Conservation (phyloP, 306 rosid species). For the Quercus mongolica region DNA sequence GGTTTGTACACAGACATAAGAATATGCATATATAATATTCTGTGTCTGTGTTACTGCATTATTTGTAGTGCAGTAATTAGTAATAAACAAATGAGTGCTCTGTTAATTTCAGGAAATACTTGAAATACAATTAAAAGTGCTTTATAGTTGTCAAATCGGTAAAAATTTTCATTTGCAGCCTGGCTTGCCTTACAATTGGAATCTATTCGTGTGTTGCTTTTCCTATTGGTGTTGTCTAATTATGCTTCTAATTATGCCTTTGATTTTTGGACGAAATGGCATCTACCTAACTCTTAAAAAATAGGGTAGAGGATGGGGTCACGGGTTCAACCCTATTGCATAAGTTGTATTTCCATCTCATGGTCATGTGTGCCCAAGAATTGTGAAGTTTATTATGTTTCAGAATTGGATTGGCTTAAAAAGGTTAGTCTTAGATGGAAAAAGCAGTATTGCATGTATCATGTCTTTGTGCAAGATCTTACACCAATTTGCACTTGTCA, state of each 20-base stretch:
- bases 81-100: background rate
- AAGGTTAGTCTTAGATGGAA: background rate
- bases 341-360: background rate
- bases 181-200: background rate
- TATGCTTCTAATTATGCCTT: background rate
- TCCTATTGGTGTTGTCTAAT: background rate
- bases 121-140: background rate
- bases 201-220: background rate
- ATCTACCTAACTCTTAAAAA: background rate
- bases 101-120: background rate
- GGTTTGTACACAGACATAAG: background rate
- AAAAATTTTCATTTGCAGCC: background rate
- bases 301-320: background rate
- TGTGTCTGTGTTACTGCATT: background rate
- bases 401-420: background rate
- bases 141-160: background rate
- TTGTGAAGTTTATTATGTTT: background rate
- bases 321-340: background rate
- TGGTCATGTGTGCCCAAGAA: background rate
- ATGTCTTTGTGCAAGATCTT: background rate
- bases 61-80: background rate
- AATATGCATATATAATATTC: background rate
- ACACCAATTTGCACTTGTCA: background rate
- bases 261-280: background rate
- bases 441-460: background rate